phyloP scores from a whole-genome alignment of 805 yeast genomes.

The Wickerhamiella lipophila region DNA sequence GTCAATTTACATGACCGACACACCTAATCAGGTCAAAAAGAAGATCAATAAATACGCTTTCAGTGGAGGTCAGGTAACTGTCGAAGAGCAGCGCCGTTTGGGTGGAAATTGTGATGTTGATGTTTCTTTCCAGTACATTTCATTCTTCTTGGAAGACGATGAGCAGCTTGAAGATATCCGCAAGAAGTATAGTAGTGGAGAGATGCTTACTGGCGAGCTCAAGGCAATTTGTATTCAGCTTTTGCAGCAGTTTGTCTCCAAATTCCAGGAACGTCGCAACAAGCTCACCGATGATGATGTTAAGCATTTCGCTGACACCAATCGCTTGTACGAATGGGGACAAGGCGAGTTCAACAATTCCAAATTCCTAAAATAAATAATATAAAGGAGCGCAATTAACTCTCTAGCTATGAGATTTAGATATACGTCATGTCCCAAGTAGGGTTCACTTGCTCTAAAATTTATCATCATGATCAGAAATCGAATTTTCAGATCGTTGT shows the following conservation, averaged over 20 bases:
- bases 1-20: constrained; percentile 91
- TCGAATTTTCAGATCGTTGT: neutral
- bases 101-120: constrained; percentile 96
- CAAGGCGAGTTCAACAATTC: constrained; percentile 40
- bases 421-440: too few species aligned
- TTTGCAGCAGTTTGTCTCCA: constrained; percentile 64
- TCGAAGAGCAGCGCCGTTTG: constrained; percentile 77
- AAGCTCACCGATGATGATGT: constrained; percentile 49
- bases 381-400: too few species aligned
- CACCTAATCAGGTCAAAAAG: constrained; percentile 81
- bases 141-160: constrained; percentile 85
- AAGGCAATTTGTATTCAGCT: constrained; percentile 74
- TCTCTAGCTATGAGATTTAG: too few species aligned
- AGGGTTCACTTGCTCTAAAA: neutral
- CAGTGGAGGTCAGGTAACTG: constrained; percentile 78
- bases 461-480: neutral
- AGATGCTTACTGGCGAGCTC: constrained; percentile 82
- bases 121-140: constrained; percentile 84
- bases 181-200: constrained; percentile 62
- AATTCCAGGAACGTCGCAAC: constrained; percentile 69
- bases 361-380: neutral
- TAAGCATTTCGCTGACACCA: constrained; percentile 51
- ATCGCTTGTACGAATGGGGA: constrained; percentile 68
- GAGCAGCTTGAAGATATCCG: constrained; percentile 51
- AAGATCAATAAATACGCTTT: constrained; percentile 94